Base-by-base conservation (phyloP, 2,329 filamentous ascomycete genomes). In the Xylariales sp. region DNA sequence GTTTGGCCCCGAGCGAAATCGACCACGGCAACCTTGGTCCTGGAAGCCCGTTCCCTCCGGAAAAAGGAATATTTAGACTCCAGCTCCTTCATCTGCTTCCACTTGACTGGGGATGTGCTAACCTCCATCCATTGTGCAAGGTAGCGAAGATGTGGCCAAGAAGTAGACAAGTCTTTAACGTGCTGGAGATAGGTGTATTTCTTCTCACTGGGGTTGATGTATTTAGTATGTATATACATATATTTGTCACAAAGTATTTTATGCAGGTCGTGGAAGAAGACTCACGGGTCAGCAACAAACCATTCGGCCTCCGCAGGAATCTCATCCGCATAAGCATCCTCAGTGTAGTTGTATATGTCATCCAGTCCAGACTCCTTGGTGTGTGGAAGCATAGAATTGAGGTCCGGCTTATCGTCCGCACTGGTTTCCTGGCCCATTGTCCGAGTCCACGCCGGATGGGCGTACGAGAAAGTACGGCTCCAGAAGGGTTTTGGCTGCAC, bases 41-140 rank as follows among this genome's bases (percentile, higher is more conserved):
- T 41, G 5, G 38, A 16, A 11, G 50, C 48, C 8, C 50, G 45
- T 30, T 46, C 40, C 4, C 16, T 12, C 18, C 42, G 47, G 20
- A 46, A 31, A 1, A 16, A 14, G 4, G 25, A 31, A 15, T 32
- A 13, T 5, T 37, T 34, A 3, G 34, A 11, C 11, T n/a, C 27
- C 0, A 39, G 17, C 5, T 39, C 4, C 23, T 17, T 39, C n/a
- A 53, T 41, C 14, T 50, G 44, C 29, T 50, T 46, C 50, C 50
- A 51, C 33, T 53, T 53, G n/a, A 44, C 41, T 5, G 49, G 50
- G 15, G 49, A 46, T 8, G 49, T 53, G 5, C 49, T 50, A 8
- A 53, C 43, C 18, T 50, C 44, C 50, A 53, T 53, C 50, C 50
- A 53, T n/a, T 51, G 44, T 4, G 44, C 44, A 5, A 53, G 41